These are phyloP conservation scores for Pseudogymnoascus sp. DNA, from an alignment of 2,329 filamentous ascomycete species.

Conservation along the genomic window DNA sequence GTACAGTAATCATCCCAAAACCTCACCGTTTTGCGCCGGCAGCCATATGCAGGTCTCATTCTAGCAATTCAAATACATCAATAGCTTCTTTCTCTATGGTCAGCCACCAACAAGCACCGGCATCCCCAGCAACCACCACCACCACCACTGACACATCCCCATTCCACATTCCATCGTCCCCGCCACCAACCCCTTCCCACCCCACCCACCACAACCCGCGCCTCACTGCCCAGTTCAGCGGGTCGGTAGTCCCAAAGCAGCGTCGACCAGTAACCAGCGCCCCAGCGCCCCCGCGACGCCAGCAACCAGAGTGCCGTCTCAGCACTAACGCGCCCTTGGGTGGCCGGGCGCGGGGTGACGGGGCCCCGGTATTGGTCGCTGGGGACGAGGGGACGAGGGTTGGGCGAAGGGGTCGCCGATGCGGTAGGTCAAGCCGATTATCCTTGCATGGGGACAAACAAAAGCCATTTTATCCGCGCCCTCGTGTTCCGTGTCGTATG, in stretches of 20 bases:
- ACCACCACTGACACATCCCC: background rate
- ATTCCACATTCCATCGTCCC: background rate
- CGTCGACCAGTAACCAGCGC: background rate
- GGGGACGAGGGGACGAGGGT: background rate
- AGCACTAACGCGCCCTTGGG: conserved; percentile 1
- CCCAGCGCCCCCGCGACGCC: background rate
- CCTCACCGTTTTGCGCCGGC: background rate
- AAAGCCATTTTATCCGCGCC: background rate
- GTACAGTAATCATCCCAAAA: background rate
- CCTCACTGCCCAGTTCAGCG: conserved; percentile 4
- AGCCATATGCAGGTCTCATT: background rate
- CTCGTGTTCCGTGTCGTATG: background rate
- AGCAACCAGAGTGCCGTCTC: conserved; percentile 5
- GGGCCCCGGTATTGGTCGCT: conserved; percentile 1
- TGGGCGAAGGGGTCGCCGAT: background rate
- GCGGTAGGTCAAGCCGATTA: background rate
- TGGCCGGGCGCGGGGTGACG: background rate
- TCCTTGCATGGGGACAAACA: background rate
- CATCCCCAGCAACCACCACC: background rate
- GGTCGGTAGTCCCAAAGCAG: conserved; percentile 3
- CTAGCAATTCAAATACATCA: background rate
- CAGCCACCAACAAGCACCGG: background rate
- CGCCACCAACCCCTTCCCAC: background rate
- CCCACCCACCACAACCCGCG: background rate
- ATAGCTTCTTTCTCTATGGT: background rate